Conservation (phyloP, 306 rosid genomes). For the Cucurbita argyrosperma region DNA sequence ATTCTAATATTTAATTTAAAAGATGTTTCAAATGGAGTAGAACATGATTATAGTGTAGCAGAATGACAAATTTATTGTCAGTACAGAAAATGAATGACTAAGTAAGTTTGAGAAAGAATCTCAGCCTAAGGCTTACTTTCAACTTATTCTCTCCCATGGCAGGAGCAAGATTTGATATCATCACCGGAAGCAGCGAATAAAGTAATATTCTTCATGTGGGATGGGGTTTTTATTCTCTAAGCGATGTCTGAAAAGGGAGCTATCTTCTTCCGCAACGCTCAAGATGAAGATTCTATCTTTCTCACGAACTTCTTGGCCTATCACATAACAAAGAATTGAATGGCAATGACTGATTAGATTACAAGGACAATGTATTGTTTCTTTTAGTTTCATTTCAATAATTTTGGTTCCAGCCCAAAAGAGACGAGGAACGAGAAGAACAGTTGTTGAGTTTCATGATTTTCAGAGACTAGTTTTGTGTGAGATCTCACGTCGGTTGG, state of each 20-base stretch:
- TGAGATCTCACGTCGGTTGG: no score
- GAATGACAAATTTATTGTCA: not conserved
- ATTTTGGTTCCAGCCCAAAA: not conserved
- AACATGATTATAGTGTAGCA: not conserved
- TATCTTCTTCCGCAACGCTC: constrained; percentile 2
- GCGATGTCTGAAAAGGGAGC: not conserved
- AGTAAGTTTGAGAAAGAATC: not conserved
- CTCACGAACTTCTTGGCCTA: constrained; percentile 33
- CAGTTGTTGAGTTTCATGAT: not conserved
- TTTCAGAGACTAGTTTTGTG: not conserved
- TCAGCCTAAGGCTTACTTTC: not conserved
- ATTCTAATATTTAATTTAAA: not conserved
- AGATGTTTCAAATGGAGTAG: not conserved
- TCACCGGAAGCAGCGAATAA: not conserved
- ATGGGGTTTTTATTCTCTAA: not conserved
- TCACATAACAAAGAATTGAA: not conserved
- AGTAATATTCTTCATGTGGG: not conserved
- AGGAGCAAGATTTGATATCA: not conserved
- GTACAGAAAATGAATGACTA: not conserved
- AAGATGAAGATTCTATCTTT: constrained; percentile 51
- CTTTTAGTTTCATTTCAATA: no score
- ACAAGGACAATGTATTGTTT: not conserved
- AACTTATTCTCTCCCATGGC: not conserved
- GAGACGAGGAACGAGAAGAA: not conserved
- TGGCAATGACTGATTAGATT: not conserved